A percentile compares a stretch with the other conserved stretches of the same genome.
Conservation (phyloP, 768 basidiomycete species). For the Termitomyces sp. region DNA sequence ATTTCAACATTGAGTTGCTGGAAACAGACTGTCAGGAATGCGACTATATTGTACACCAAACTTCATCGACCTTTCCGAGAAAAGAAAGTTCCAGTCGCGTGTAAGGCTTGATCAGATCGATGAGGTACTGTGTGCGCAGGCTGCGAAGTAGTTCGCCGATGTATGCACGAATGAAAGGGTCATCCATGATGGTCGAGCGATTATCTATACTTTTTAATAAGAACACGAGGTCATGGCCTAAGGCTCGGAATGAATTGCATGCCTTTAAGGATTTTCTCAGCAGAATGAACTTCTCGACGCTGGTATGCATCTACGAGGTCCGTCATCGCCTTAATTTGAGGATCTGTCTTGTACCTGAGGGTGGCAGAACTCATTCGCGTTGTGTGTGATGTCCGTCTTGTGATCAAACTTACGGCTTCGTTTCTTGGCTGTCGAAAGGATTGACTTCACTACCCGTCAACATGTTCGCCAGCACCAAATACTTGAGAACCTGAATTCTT, state of each 20-base stretch:
- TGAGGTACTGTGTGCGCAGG: conserved; percentile 92
- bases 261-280: conserved; percentile 94
- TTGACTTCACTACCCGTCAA: conserved; percentile 97
- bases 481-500: conserved; percentile 96
- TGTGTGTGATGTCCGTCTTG: background rate
- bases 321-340: conserved; percentile 98
- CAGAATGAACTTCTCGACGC: conserved; percentile 91
- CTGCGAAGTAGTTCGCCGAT: conserved; percentile 95
- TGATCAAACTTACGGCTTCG: conserved; percentile 74
- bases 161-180: conserved; percentile 89
- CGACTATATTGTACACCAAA: background rate
- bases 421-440: conserved; percentile 99
- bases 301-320: conserved; percentile 96
- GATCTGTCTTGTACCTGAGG: conserved; percentile 84
- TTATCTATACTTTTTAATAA: conserved; percentile 54
- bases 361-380: background rate
- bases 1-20: conserved; percentile 95
- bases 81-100: conserved; percentile 90
- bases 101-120: conserved; percentile 98
- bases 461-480: conserved; percentile 97
- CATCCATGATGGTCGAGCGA: conserved; percentile 92
- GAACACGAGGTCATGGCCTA: background rate
- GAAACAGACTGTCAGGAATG: background rate
- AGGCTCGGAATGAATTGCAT: conserved; percentile 3
- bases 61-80: conserved; percentile 69